These are phyloP conservation scores for Diaporthe citrichinensis DNA, from an alignment of 2,329 filamentous ascomycete species.

Conservation along the genomic window DNA sequence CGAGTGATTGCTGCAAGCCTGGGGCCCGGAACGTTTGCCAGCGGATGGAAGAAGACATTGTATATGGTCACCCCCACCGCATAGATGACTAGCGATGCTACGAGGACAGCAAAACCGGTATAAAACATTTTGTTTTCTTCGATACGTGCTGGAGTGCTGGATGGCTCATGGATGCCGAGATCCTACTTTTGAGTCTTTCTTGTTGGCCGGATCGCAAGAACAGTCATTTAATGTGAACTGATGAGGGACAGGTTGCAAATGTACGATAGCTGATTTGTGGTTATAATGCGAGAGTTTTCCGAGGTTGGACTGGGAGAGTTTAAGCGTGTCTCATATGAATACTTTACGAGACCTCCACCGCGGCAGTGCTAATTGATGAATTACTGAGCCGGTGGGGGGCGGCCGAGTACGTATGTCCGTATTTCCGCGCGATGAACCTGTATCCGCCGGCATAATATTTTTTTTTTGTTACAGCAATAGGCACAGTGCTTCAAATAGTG, in stretches of 20 bases:
- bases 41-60: conserved; percentile 16
- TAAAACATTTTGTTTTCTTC: neutral
- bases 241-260: neutral
- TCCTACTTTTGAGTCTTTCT: neutral
- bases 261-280: neutral
- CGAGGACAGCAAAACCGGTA: neutral
- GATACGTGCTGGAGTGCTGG: neutral
- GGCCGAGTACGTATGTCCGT: neutral
- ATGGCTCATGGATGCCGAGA: neutral
- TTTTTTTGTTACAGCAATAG: neutral
- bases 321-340: neutral
- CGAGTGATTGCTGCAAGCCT: conserved; percentile 10
- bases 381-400: neutral
- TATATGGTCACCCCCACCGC: neutral
- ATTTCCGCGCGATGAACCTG: neutral
- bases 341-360: neutral
- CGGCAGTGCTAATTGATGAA: neutral
- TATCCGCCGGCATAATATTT: neutral
- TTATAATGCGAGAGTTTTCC: neutral
- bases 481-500: neutral
- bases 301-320: neutral
- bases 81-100: neutral
- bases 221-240: neutral
- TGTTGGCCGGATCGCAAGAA: neutral
- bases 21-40: neutral